Conservation (phyloP, 345 rosid genomes). For the Xanthoceras sorbifolium region DNA sequence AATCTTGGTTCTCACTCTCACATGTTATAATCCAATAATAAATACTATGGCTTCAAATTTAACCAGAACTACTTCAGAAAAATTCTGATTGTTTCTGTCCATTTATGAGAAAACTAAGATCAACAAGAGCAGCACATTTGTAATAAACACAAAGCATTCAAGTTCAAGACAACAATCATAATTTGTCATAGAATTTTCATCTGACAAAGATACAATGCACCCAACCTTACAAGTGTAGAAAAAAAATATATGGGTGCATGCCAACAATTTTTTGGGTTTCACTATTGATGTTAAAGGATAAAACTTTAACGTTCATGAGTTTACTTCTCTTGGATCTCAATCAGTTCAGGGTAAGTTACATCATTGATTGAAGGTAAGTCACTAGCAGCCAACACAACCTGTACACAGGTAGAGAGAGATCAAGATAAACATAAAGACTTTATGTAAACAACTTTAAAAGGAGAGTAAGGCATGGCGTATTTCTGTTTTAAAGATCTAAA, state of each 20-base stretch:
- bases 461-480: not conserved
- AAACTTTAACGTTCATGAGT: not conserved
- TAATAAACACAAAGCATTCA: not conserved
- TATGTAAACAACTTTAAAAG: not conserved
- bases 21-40: not conserved
- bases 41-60: constrained; percentile 2
- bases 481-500: not conserved
- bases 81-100: not conserved
- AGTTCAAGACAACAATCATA: not conserved
- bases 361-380: constrained; percentile 97
- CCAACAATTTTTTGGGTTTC: not conserved
- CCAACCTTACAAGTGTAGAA: not conserved
- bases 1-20: constrained; percentile 7
- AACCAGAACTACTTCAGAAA: not conserved
- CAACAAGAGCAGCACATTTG: not conserved
- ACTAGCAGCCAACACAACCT: constrained; percentile 98
- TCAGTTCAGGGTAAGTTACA: constrained; percentile 81
- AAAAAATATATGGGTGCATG: not conserved
- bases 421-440: not conserved
- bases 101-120: not conserved
- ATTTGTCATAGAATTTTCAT: not conserved
- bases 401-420: constrained; percentile 18
- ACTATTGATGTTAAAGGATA: constrained; percentile 6
- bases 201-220: constrained; percentile 5
- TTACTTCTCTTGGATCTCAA: constrained; percentile 17